Percentiles rank a stretch among this genome's conserved stretches.
Conservation (phyloP, 441 rosid species). For the Pelargonium citronellum region DNA sequence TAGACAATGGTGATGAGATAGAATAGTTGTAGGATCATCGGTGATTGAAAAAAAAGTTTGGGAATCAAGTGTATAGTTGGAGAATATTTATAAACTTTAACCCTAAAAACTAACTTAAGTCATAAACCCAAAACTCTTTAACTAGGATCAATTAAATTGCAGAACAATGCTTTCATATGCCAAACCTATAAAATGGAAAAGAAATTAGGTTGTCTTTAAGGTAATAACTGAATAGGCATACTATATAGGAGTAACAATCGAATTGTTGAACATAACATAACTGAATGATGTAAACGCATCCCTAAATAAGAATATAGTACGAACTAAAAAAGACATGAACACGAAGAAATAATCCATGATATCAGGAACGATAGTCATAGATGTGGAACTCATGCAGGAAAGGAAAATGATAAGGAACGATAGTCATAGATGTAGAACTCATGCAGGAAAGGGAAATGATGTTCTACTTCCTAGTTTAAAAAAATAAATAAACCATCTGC, state of each 20-base stretch:
- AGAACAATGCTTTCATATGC: background rate
- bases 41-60: too few relatives aligned
- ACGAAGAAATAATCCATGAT: background rate
- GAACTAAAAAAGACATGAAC: background rate
- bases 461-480: background rate
- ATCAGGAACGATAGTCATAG: background rate
- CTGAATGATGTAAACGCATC: background rate
- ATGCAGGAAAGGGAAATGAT: background rate
- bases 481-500: too few relatives aligned
- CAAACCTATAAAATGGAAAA: background rate
- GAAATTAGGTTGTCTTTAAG: background rate
- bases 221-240: background rate
- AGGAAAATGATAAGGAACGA: background rate
- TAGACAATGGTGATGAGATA: too few relatives aligned
- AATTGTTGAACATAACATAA: background rate
- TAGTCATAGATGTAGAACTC: background rate
- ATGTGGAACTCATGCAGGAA: background rate
- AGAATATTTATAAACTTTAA: too few relatives aligned
- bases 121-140: background rate
- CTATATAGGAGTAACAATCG: background rate
- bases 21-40: too few relatives aligned
- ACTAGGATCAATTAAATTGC: background rate
- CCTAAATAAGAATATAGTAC: background rate
- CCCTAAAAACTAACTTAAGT: too few relatives aligned
- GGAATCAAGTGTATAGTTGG: too few relatives aligned